Evolutionary conservation across 257 asterid species (phyloP).

Genomic region (Paulownia fortunei): DNA sequence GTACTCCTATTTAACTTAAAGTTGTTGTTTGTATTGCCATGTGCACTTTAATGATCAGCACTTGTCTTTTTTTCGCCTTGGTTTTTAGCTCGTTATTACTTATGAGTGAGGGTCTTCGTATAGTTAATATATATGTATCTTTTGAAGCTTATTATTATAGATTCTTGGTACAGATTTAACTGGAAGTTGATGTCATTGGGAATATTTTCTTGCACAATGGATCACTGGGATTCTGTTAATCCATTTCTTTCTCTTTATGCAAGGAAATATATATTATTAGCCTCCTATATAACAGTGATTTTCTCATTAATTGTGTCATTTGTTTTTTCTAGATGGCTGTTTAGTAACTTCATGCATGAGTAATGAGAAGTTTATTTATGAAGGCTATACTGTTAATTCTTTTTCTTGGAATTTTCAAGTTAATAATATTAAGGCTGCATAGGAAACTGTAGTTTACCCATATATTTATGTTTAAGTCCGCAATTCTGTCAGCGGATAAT

Average conservation of each 20-base stretch:
- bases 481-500: background rate
- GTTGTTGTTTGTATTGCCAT: background rate
- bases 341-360: slow-evolving; percentile 7
- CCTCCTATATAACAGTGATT: background rate
- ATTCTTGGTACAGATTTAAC: background rate
- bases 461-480: background rate
- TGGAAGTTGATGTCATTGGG: background rate
- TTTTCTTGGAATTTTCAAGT: background rate
- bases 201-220: background rate
- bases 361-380: background rate
- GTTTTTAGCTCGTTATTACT: background rate
- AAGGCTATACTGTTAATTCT: background rate
- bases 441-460: slow-evolving; percentile 2
- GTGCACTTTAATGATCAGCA: background rate
- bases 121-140: background rate
- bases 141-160: background rate
- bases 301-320: background rate
- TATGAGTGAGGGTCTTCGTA: background rate
- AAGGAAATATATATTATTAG: background rate
- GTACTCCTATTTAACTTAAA: background rate
- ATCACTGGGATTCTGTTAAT: background rate
- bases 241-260: background rate
- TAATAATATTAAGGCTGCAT: background rate
- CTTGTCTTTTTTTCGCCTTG: background rate
- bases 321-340: background rate